Evolutionary conservation across 2,329 filamentous ascomycete genomes (phyloP), one percentile per base, ranked within the genome.

Genomic region (Beauveria brongniartii): DNA sequence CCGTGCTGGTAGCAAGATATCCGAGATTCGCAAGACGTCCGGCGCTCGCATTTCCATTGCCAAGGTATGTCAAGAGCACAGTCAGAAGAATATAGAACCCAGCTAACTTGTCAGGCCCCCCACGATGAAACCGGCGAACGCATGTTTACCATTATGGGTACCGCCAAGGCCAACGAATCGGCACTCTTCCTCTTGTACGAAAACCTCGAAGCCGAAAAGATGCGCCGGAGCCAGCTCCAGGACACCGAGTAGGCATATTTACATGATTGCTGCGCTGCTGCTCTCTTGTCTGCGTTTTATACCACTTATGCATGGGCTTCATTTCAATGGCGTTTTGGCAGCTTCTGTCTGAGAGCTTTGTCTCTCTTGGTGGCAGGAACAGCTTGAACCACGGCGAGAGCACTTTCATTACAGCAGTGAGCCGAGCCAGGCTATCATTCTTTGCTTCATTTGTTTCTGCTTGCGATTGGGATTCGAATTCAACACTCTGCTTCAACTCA

Each of bases 61-160:
- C 69, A 97, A 97, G 83, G 57, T 59, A 40, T 40, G 57, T 46
- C 5, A 22, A 5, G 8, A 55, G 26, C 12, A 16, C 18, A 24
- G 18, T 3, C 22, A 3, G 18, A 46, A 10, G 1, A 5, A 20
- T 3, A 47, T 2, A 12, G 22, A 44, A 3, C 18, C 8, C 12
- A 18, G 20, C 54, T 56, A 47, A 56, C 43, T 47, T 3, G 22
- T 10, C 5, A 59, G 57, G 88, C 92, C 52, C 91, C 94, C 61
- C 94, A 99, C 71, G 94, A 99, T 69, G 94, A 97, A 68, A 95
- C 91, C 63, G 94, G 94, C 67, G 94, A 99, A 82, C 88, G 94
- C 70, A 99, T 99, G 94, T 99, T 99, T 80, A 99, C 94, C 71
- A 99, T 99, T 73, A 97, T 96, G 84, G 94, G 94, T 67, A 95